Evolutionary conservation across 2,329 filamentous ascomycete genomes (phyloP).

Genomic region (Lasiodiplodia hormozganensis): DNA sequence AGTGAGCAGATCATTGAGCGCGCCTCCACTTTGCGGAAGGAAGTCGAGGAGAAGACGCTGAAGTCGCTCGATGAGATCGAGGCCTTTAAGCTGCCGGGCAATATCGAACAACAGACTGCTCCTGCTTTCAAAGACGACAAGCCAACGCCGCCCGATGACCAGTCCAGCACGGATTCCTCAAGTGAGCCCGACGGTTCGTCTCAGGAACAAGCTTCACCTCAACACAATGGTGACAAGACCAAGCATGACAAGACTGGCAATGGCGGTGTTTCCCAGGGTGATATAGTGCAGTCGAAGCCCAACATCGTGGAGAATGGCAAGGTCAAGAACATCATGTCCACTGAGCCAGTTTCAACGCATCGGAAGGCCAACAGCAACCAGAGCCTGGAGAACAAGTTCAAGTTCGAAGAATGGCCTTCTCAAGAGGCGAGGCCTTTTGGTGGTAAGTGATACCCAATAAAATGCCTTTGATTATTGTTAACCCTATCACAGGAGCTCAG

Average conservation of each 20-base stretch:
- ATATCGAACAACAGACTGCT: background rate
- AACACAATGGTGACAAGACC: background rate
- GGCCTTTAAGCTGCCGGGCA: background rate
- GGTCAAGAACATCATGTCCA: background rate
- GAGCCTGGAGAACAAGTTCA: conserved; percentile 1
- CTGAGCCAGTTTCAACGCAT: background rate
- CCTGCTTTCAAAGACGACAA: background rate
- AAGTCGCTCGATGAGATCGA: background rate
- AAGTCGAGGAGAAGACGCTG: conserved; percentile 1
- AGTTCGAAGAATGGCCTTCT: conserved; percentile 7
- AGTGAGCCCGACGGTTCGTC: background rate
- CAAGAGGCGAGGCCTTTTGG: conserved; percentile 5
- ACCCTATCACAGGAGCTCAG: conserved; percentile 1
- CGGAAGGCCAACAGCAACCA: background rate
- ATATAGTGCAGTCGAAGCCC: background rate
- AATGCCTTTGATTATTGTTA: background rate
- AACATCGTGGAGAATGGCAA: background rate
- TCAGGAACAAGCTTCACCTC: too few relatives aligned
- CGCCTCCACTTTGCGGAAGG: conserved; percentile 4
- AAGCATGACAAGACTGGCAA: background rate
- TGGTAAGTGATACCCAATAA: background rate
- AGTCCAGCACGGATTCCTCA: background rate
- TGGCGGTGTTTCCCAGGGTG: background rate
- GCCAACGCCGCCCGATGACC: background rate
- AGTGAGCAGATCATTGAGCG: conserved; percentile 16